Base-by-base conservation (phyloP, 2,329 filamentous ascomycete genomes). In the Hymenoscyphus fraxineus region DNA sequence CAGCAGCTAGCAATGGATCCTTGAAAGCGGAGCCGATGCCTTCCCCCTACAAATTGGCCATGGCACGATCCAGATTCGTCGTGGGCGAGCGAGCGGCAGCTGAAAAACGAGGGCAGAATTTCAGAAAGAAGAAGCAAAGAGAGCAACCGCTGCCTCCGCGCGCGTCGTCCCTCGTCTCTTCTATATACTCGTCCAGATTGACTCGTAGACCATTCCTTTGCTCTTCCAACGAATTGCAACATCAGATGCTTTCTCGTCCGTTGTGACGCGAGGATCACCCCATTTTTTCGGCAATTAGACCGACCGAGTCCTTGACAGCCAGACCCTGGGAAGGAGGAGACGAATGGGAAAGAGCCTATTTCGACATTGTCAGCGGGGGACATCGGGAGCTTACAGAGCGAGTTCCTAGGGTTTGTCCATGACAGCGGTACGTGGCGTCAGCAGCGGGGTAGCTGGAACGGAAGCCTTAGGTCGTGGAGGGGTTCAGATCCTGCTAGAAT, bases 191-290 rank as follows among this genome's bases (percentile, higher is more conserved):
- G 9, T 22, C 44, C 16, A 9, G 27, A n/a, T 16, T 22, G 38
- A 40, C 19, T 57, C 35, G 35, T 35, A 13, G 12, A 35, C 19
- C 10, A 19, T 13, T 38, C 51, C 16, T 27, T 27, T 32, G n/a
- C 40, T 4, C n/a, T 38, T 61, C 9, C 31, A n/a, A 40, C 31
- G 41, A 41, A 54, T 58, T 51, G 35, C 22, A 59, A 61, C 64
- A 66, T 67, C 65, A 58, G 60, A 63, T 65, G 65, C 58, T 68
- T 68, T 65, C 58, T 60, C 47, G 60, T 51, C 38, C 32, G 57
- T 58, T 61, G 61, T 65, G 65, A 67, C 67, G 67, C 60, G 59
- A 68, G 57, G 59, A 68, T 68, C 65, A 68, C 65, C 59, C 64
- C 67, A 68, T 66, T 66, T 59, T 19, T 22, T 38, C 39, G 12